phyloP scores from a whole-genome alignment of 306 rosid genomes.

The Malus orientalis region DNA sequence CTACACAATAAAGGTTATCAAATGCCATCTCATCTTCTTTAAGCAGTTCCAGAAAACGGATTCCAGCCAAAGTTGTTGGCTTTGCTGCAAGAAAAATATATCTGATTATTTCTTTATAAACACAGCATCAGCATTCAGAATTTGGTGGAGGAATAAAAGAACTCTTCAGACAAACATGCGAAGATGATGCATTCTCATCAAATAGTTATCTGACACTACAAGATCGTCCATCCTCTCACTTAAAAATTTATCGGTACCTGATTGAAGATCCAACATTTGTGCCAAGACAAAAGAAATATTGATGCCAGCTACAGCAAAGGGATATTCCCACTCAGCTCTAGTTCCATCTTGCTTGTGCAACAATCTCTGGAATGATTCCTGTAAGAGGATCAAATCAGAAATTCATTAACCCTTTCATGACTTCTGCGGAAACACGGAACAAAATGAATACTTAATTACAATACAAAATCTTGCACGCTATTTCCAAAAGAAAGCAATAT shows the following conservation, averaged over 20 bases:
- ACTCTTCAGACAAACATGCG: not conserved
- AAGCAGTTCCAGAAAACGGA: slow-evolving; percentile 56
- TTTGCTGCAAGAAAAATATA: slow-evolving; percentile 32
- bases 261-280: slow-evolving; percentile 81
- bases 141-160: not conserved
- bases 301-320: slow-evolving; percentile 94
- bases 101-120: not conserved
- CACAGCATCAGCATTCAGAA: not conserved
- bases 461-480: not conserved
- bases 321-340: slow-evolving; percentile 99
- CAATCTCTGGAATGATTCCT: slow-evolving; percentile 81
- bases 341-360: slow-evolving; percentile 75
- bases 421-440: not conserved
- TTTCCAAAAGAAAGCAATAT: not conserved
- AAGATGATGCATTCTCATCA: not conserved
- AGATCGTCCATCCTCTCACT: not conserved
- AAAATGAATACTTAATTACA: not conserved
- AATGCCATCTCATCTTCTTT: slow-evolving; percentile 80
- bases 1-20: slow-evolving; percentile 71
- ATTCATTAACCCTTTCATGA: not conserved
- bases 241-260: slow-evolving; percentile 45
- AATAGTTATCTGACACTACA: too few relatives aligned
- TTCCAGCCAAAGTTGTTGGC: slow-evolving; percentile 58
- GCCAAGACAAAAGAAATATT: slow-evolving; percentile 81
- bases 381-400: slow-evolving; percentile 1